Base-by-base conservation (phyloP, 768 basidiomycete genomes). In the Termitomyces sp. region DNA sequence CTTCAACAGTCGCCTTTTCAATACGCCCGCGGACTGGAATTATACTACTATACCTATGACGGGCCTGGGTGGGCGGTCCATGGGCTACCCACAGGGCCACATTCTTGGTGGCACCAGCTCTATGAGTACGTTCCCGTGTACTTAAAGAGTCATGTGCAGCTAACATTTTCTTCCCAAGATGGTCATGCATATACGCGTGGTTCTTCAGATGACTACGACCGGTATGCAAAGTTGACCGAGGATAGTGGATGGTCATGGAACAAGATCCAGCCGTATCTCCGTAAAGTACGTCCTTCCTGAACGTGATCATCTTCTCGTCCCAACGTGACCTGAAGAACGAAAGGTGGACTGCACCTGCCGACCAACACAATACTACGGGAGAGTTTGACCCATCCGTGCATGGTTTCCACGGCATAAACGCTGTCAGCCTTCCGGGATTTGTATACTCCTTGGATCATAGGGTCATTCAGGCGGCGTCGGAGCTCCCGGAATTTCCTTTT, bases 161-260 rank as follows among this genome's bases (percentile, higher is more conserved):
- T n/a, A 32, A 36, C 13, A 37, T 12, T 36, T 14, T 20, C 20
- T 13, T 39, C 22, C 20, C 16, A 5, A 53, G 60, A 61, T 37
- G 58, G 58, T 22, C 48, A 55, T 34, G 57, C 44, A 7, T 76
- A 72, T 46, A 72, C 73, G 12, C 70, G 73, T 7, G 74, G 74
- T 27, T 67, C 72, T 1, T 50, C 62, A 20, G 71, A 72, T 6
- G 74, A 75, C 46, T 74, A 64, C 47, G 67, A 76, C 58, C 65
- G 69, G 5, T 74, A 64, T 57, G 74, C 73, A 13, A 55, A 30
- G 0, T 37, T 73, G 10, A 69, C 70, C 30, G 64, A 66, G 5
- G 72, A 73, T 44, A 49, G 50, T 4, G 69, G 73, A 0, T 75
- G 71, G 69, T 69, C 64, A 16, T 74, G 74, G 74, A 57, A 72